phyloP scores from a whole-genome alignment of 768 basidiomycete genomes.

The Pleurotus tuber-regium region DNA sequence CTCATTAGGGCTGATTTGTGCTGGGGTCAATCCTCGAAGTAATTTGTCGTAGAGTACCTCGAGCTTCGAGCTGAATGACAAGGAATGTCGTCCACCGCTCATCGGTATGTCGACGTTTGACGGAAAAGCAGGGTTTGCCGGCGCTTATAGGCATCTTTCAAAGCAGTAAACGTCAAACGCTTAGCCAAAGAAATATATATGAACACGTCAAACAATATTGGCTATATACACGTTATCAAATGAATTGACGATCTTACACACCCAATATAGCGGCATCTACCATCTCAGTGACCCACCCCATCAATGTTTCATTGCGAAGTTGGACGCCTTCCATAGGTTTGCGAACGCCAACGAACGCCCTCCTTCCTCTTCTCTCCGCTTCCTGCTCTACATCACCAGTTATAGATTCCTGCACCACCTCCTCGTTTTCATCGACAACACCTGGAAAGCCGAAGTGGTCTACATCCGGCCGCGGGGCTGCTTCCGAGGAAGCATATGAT shows the following conservation, averaged over 20 bases:
- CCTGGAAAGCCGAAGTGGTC: conserved; percentile 94
- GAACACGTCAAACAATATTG: neutral
- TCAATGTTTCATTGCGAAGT: conserved; percentile 57
- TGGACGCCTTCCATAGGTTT: conserved; percentile 61
- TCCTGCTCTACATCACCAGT: conserved; percentile 54
- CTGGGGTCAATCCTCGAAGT: conserved; percentile 45
- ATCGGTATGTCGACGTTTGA: neutral
- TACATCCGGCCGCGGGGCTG: conserved; percentile 66
- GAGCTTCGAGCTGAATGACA: conserved; percentile 42
- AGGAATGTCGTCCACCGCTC: neutral
- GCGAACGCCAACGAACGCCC: conserved; percentile 63
- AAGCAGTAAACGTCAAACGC: too few relatives aligned
- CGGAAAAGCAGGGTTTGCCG: neutral
- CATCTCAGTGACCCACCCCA: conserved; percentile 33
- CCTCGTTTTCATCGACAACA: conserved; percentile 69
- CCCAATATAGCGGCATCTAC: conserved; percentile 12
- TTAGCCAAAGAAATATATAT: too few relatives aligned
- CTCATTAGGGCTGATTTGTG: conserved; percentile 42
- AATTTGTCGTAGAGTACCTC: conserved; percentile 45
- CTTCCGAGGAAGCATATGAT: conserved; percentile 71
- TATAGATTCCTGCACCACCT: conserved; percentile 33
- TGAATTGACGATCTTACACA: neutral
- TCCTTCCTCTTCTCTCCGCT: conserved; percentile 68
- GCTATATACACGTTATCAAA: neutral
- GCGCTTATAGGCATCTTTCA: neutral